Percentiles rank a stretch among this genome's conserved stretches.
These are phyloP conservation scores for Triticum urartu DNA, from an alignment of 176 grass and related monocot species.

Conservation along the genomic window DNA sequence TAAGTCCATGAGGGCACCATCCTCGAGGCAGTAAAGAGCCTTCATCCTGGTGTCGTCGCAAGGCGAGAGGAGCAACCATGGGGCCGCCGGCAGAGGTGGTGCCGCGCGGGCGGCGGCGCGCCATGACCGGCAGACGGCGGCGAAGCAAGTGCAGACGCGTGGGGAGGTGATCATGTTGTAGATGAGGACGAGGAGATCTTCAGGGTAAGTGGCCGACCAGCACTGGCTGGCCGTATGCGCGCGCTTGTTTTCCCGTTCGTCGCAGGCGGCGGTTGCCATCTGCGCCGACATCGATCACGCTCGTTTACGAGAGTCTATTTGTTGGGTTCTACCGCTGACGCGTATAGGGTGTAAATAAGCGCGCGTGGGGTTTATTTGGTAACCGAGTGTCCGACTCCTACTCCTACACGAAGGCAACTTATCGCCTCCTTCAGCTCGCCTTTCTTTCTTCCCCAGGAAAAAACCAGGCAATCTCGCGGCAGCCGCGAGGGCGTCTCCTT, in stretches of 20 bases:
- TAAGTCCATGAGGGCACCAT: neutral
- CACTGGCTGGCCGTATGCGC: neutral
- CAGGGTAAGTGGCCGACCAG: neutral
- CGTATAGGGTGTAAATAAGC: too few relatives aligned
- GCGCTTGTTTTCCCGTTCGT: too few relatives aligned
- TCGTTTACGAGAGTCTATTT: neutral
- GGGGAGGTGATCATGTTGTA: neutral
- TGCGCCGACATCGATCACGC: too few relatives aligned
- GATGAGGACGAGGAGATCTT: neutral
- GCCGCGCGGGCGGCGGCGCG: neutral
- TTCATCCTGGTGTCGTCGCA: neutral
- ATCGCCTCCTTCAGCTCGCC: too few relatives aligned
- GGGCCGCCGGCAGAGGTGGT: neutral
- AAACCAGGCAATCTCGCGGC: too few relatives aligned
- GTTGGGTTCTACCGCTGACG: too few relatives aligned
- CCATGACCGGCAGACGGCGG: neutral
- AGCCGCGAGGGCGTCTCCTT: too few relatives aligned
- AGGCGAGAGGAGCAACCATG: neutral
- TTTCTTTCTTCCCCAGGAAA: too few relatives aligned
- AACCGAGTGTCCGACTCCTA: too few relatives aligned
- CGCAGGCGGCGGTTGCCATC: too few relatives aligned
- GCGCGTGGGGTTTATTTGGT: too few relatives aligned
- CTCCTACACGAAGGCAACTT: too few relatives aligned
- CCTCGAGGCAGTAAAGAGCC: neutral
- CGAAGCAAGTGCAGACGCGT: neutral